phyloP scores from a whole-genome alignment of 2,329 filamentous ascomycete species.

The Chrysosphaeria jannelii region DNA sequence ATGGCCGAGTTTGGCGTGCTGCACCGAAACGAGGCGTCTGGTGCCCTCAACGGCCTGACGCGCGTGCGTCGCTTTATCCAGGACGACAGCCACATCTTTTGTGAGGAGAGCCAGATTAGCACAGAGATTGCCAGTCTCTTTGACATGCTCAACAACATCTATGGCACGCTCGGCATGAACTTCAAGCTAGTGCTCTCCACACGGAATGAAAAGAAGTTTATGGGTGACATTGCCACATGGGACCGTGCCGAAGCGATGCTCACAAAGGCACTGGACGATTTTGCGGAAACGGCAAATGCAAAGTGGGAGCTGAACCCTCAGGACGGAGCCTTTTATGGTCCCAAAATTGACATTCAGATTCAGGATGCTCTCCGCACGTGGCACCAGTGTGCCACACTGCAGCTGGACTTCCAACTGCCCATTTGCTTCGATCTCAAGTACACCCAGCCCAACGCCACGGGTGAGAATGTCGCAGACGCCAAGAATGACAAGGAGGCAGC shows the following conservation, averaged over 20 bases:
- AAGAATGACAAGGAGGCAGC: conserved; percentile 8
- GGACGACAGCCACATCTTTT: conserved; percentile 67
- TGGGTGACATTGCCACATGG: conserved; percentile 72
- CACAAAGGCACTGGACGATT: conserved; percentile 48
- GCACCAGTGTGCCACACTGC: conserved; percentile 67
- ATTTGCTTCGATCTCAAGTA: conserved; percentile 6
- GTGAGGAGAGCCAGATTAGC: conserved; percentile 44
- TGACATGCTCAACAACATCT: conserved; percentile 53
- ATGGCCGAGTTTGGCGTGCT: conserved; percentile 69
- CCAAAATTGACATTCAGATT: conserved; percentile 94
- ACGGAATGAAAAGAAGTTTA: conserved; percentile 49
- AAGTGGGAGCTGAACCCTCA: conserved; percentile 80
- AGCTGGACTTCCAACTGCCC: conserved; percentile 51
- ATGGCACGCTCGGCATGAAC: conserved; percentile 53
- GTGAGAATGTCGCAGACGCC: conserved; percentile 1
- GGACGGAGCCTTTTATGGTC: conserved; percentile 92
- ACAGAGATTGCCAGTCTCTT: conserved; percentile 59
- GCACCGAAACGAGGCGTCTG: conserved; percentile 66
- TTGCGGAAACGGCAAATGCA: conserved; percentile 23
- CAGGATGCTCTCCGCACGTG: conserved; percentile 58
- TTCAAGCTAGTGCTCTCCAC: conserved; percentile 94
- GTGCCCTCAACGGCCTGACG: conserved; percentile 52
- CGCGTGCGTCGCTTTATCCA: conserved; percentile 69
- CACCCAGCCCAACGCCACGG: conserved; percentile 8
- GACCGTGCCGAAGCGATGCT: conserved; percentile 62